These are phyloP conservation scores for Zygnema circumcarinatum DNA, from an alignment of 139 green algal genomes.

Conservation along the genomic window DNA sequence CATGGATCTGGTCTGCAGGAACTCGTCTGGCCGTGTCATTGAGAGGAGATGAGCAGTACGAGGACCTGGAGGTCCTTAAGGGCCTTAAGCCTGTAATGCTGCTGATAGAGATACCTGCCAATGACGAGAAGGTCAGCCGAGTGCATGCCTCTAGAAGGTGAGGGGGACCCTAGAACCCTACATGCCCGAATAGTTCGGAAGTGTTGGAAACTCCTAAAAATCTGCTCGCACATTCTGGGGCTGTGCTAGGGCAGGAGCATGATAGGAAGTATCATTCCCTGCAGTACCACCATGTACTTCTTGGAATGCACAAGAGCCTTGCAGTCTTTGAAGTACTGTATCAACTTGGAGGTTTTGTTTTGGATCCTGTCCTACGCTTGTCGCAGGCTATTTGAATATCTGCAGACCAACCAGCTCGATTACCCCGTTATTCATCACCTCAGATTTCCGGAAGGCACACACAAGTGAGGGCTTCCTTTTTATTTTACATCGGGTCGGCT, in stretches of 20 bases:
- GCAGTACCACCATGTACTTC: no score
- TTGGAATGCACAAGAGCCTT: no score
- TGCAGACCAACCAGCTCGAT: conserved; percentile 70
- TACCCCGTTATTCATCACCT: conserved; percentile 90
- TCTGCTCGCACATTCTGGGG: no score
- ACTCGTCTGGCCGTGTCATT: conserved; percentile 79
- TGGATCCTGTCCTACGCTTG: not conserved
- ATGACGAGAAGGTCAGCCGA: conserved; percentile 65
- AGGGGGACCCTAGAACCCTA: not conserved
- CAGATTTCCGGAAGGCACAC: conserved; percentile 38
- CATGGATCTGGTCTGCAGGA: not conserved
- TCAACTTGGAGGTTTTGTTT: no score
- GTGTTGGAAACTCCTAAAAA: no score
- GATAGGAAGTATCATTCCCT: no score
- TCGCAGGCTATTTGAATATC: conserved; percentile 83
- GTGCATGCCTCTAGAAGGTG: conserved; percentile 57
- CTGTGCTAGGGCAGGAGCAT: no score
- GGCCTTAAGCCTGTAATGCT: conserved; percentile 35
- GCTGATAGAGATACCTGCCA: conserved; percentile 53
- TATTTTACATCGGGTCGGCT: no score
- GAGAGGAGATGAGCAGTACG: conserved; percentile 85
- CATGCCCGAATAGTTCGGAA: not conserved
- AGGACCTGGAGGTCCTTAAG: conserved; percentile 72
- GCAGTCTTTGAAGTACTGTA: no score
- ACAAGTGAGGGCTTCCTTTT: conserved; percentile 37